Evolutionary conservation across 2,329 filamentous ascomycete species (phyloP).

Genomic region (Pezicula radicicola): DNA sequence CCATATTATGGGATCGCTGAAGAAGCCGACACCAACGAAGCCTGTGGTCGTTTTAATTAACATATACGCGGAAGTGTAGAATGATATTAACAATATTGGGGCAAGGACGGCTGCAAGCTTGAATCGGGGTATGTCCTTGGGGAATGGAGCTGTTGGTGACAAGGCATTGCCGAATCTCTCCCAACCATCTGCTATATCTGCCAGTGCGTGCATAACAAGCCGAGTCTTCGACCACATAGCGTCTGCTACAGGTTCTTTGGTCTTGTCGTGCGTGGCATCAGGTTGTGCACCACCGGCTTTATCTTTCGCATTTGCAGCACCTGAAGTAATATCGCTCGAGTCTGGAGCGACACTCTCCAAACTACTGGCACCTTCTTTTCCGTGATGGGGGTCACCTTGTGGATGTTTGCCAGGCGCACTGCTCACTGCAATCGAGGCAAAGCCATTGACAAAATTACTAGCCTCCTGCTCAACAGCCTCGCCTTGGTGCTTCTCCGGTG

Average conservation of each 20-base stretch:
- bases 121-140: constrained; percentile 46
- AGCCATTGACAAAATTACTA: constrained; percentile 72
- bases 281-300: constrained; percentile 48
- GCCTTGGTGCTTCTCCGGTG: constrained; percentile 78
- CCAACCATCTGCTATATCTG: constrained; percentile 58
- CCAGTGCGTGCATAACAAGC: constrained; percentile 65
- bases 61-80: constrained; percentile 55
- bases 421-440: constrained; percentile 69
- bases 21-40: constrained; percentile 71
- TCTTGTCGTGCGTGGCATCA: constrained; percentile 62
- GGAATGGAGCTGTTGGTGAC: constrained; percentile 63
- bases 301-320: constrained; percentile 48
- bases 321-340: constrained; percentile 51
- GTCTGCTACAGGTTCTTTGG: constrained; percentile 73
- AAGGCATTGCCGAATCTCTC: constrained; percentile 62
- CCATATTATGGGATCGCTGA: constrained; percentile 71
- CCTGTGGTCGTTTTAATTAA: constrained; percentile 65
- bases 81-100: constrained; percentile 48
- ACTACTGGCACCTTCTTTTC: constrained; percentile 14
- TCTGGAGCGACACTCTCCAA: constrained; percentile 57
- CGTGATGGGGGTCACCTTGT: constrained; percentile 50
- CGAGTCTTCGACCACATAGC: constrained; percentile 76
- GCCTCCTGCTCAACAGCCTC: constrained; percentile 84
- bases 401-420: constrained; percentile 77
- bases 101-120: constrained; percentile 51